These are phyloP conservation scores for Verticillium longisporum DNA, from an alignment of 2,329 filamentous ascomycete species.

Conservation along the genomic window DNA sequence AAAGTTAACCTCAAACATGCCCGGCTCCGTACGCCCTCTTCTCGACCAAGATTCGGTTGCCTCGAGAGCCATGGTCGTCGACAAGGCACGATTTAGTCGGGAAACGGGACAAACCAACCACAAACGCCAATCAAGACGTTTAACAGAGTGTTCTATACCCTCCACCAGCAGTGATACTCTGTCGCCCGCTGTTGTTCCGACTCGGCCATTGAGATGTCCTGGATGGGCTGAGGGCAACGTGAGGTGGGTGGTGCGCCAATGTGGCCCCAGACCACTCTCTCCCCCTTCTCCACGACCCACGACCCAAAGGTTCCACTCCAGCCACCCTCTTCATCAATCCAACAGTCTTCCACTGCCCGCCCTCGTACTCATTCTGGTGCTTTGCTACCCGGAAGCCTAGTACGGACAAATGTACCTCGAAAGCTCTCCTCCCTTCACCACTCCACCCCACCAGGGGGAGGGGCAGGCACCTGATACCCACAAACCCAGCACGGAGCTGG, in stretches of 20 bases:
- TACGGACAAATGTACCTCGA: not conserved
- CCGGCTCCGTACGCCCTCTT: slow-evolving; percentile 6
- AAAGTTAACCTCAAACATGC: slow-evolving; percentile 35
- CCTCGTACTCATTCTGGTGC: not conserved
- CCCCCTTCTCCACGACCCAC: not conserved
- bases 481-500: not conserved
- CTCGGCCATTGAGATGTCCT: not conserved
- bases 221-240: not conserved
- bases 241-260: not conserved
- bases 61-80: not conserved
- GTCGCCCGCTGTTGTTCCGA: not conserved
- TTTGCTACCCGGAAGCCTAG: no score
- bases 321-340: not conserved
- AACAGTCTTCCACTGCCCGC: not conserved
- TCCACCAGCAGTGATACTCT: slow-evolving; percentile 1
- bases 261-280: not conserved
- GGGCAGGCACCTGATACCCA: not conserved
- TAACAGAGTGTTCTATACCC: slow-evolving; percentile 9
- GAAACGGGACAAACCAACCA: not conserved
- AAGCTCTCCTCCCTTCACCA: slow-evolving; percentile 1
- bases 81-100: not conserved
- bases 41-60: slow-evolving; percentile 1
- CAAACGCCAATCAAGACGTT: not conserved
- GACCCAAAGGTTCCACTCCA: not conserved
- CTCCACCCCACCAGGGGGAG: not conserved